Evolutionary conservation across 305 asterid genomes (phyloP).

Genomic region (Salvia sclarea): DNA sequence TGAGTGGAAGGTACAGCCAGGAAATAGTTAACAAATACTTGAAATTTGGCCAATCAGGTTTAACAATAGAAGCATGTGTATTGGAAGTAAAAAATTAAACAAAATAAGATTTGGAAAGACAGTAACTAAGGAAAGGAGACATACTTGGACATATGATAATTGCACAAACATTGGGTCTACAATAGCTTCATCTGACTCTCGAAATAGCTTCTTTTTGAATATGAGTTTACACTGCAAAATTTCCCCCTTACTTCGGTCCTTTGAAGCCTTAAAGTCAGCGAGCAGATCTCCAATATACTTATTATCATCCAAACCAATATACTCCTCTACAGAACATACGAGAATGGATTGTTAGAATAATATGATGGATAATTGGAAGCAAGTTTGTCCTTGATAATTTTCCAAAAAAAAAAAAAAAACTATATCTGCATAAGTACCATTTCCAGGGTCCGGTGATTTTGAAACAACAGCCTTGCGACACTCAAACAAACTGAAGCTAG

Average conservation of each 20-base stretch:
- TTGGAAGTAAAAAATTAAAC: background rate
- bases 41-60: slow-evolving; percentile 7
- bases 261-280: slow-evolving; percentile 90
- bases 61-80: slow-evolving; percentile 3
- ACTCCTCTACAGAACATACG: slow-evolving; percentile 62
- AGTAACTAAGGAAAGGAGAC: slow-evolving; percentile 19
- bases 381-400: slow-evolving; percentile 10
- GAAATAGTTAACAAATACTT: slow-evolving; percentile 12
- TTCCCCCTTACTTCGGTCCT: slow-evolving; percentile 95
- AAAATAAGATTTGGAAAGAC: background rate
- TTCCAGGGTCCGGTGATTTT: slow-evolving; percentile 85
- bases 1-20: slow-evolving; percentile 27
- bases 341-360: slow-evolving; percentile 25
- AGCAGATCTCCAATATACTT: slow-evolving; percentile 91
- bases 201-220: slow-evolving; percentile 89
- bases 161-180: slow-evolving; percentile 94
- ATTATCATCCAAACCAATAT: slow-evolving; percentile 88
- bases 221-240: slow-evolving; percentile 83
- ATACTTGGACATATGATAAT: slow-evolving; percentile 89
- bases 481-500: slow-evolving; percentile 92
- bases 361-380: slow-evolving; percentile 6
- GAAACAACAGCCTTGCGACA: slow-evolving; percentile 92
- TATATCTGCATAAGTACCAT: slow-evolving; percentile 52
- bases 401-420: background rate
- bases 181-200: slow-evolving; percentile 95